These are phyloP conservation scores for Fusarium sp. DNA, from an alignment of 2,329 filamentous ascomycete species.

Conservation along the genomic window DNA sequence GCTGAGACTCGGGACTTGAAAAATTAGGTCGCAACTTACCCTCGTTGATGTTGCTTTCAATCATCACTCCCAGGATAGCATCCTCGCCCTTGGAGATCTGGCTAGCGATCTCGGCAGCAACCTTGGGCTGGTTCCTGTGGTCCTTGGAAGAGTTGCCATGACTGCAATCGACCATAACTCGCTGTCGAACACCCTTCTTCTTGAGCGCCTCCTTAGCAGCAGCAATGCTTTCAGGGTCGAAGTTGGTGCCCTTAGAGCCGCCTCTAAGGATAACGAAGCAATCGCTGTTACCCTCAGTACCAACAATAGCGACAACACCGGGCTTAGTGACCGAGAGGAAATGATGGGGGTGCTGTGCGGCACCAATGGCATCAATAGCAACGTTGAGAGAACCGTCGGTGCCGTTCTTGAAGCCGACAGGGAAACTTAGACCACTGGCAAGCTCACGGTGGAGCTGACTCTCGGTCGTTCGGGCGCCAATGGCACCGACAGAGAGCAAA, in stretches of 20 bases:
- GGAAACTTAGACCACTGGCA: slow-evolving; percentile 94
- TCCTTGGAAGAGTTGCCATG: slow-evolving; percentile 97
- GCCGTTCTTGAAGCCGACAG: slow-evolving; percentile 99
- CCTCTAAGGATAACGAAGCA: slow-evolving; percentile 97
- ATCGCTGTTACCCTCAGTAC: slow-evolving; percentile 94
- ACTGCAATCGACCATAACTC: slow-evolving; percentile 98
- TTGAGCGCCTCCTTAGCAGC: slow-evolving; percentile 84
- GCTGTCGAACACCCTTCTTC: slow-evolving; percentile 78
- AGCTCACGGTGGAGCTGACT: slow-evolving; percentile 95
- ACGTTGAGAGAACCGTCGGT: slow-evolving; percentile 92
- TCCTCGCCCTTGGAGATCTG: slow-evolving; percentile 89
- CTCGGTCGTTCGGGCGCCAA: slow-evolving; percentile 97
- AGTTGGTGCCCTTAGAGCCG: slow-evolving; percentile 94
- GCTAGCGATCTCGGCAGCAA: slow-evolving; percentile 82
- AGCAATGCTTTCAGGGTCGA: slow-evolving; percentile 84
- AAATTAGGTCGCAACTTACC: slow-evolving; percentile 63
- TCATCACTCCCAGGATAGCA: slow-evolving; percentile 97
- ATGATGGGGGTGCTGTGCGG: slow-evolving; percentile 91
- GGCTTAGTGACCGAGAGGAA: slow-evolving; percentile 98
- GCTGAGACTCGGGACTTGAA: not conserved
- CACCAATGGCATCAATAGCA: slow-evolving; percentile 94
- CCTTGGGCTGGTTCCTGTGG: slow-evolving; percentile 97
- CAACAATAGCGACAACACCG: slow-evolving; percentile 93
- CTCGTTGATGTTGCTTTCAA: slow-evolving; percentile 97
- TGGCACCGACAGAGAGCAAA: slow-evolving; percentile 88